A percentile compares a stretch with the other conserved stretches of the same genome.
Evolutionary conservation across 257 asterid species (phyloP).

Genomic region (Primulina eburnea): DNA sequence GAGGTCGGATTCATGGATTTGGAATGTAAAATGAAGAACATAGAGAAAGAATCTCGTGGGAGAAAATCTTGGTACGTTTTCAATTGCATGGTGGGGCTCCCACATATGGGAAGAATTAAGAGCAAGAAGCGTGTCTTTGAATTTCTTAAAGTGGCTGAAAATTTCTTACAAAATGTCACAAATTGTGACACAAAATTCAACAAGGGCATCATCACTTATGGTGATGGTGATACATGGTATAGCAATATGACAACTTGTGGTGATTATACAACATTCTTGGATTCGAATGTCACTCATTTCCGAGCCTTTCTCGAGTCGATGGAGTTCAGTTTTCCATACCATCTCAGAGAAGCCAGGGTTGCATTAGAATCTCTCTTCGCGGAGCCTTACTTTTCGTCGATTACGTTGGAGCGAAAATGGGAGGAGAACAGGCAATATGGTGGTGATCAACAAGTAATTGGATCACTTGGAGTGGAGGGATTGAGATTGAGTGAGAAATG

Average conservation of each 20-base stretch:
- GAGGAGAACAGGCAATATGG: conserved; percentile 32
- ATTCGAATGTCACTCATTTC: conserved; percentile 30
- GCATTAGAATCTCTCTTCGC: conserved; percentile 46
- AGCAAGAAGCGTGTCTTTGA: conserved; percentile 33
- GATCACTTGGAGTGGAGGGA: conserved; percentile 24
- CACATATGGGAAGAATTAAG: conserved; percentile 46
- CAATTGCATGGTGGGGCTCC: conserved; percentile 42
- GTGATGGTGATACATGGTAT: conserved; percentile 36
- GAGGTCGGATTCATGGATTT: conserved; percentile 38
- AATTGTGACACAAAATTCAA: background rate
- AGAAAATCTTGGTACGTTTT: conserved; percentile 35
- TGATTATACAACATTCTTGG: conserved; percentile 36
- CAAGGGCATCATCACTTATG: conserved; percentile 34
- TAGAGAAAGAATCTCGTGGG: conserved; percentile 7
- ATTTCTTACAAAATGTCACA: conserved; percentile 23
- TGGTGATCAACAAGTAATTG: background rate
- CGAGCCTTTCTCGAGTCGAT: conserved; percentile 45
- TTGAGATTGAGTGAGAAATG: conserved; percentile 32
- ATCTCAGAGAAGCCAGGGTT: conserved; percentile 40
- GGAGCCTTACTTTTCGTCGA: conserved; percentile 36
- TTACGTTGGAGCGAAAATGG: conserved; percentile 33
- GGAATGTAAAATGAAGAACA: conserved; percentile 11
- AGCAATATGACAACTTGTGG: conserved; percentile 7
- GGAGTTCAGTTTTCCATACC: conserved; percentile 30
- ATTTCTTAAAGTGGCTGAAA: conserved; percentile 30